phyloP scores from a whole-genome alignment of 2,329 filamentous ascomycete species.

The Myriosclerotinia duriaeana region DNA sequence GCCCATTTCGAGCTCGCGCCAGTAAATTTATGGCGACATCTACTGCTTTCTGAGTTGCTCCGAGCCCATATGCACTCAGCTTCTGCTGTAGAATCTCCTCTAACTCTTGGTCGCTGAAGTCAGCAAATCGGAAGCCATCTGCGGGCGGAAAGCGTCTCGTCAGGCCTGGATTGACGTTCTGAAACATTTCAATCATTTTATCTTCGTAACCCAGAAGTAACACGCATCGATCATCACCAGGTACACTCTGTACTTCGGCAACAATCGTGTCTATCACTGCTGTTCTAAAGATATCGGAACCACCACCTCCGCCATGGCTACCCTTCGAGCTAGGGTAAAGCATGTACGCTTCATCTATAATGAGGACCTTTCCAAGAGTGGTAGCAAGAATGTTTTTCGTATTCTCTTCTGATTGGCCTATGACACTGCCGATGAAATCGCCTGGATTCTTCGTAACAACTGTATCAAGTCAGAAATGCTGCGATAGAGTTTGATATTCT shows the following conservation, averaged over 20 bases:
- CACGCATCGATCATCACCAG: constrained; percentile 71
- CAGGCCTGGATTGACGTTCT: constrained; percentile 71
- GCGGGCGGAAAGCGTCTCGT: constrained; percentile 63
- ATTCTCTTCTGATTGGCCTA: constrained; percentile 68
- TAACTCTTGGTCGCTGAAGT: constrained; percentile 62
- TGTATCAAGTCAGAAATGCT: constrained; percentile 32
- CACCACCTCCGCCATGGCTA: constrained; percentile 27
- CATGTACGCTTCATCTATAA: constrained; percentile 79
- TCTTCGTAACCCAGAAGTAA: constrained; percentile 69
- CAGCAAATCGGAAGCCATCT: constrained; percentile 66
- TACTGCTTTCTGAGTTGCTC: constrained; percentile 52
- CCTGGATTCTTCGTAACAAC: constrained; percentile 71
- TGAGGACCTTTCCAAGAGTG: constrained; percentile 69
- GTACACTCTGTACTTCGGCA: constrained; percentile 64
- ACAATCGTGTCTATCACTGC: constrained; percentile 74
- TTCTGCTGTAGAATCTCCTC: constrained; percentile 61
- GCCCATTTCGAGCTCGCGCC: constrained; percentile 57
- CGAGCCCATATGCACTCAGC: constrained; percentile 55
- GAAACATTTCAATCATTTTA: constrained; percentile 70
- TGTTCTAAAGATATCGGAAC: constrained; percentile 54
- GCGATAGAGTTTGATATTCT: neutral
- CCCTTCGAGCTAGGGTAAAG: constrained; percentile 47
- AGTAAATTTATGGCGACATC: constrained; percentile 60
- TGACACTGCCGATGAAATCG: constrained; percentile 64
- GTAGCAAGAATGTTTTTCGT: constrained; percentile 70